phyloP scores from a whole-genome alignment of 352 stramenopile species.

The Pythium rishiriense region DNA sequence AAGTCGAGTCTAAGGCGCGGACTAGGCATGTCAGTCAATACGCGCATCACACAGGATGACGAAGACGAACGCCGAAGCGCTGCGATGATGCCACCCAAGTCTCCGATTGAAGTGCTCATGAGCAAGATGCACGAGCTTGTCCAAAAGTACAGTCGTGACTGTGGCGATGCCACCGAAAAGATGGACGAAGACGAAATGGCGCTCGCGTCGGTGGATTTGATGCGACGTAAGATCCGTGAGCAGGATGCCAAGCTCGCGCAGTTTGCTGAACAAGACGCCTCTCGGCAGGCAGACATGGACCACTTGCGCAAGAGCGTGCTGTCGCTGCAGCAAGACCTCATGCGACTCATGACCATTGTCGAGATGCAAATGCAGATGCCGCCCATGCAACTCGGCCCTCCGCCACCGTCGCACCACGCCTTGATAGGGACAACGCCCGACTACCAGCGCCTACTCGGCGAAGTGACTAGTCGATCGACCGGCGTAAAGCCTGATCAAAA shows the following conservation, averaged over 20 bases:
- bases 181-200: not conserved
- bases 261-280: constrained; percentile 36
- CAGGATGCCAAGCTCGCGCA: constrained; percentile 36
- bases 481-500: not conserved
- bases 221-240: constrained; percentile 30
- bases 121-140: constrained; percentile 61
- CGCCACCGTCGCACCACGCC: constrained; percentile 1
- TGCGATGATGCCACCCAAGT: constrained; percentile 25
- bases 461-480: not conserved
- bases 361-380: constrained; percentile 80
- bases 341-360: constrained; percentile 75
- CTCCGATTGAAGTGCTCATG: constrained; percentile 50
- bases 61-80: constrained; percentile 2
- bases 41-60: constrained; percentile 5
- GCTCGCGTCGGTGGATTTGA: constrained; percentile 6
- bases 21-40: constrained; percentile 24
- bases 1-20: not conserved
- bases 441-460: constrained; percentile 25
- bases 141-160: constrained; percentile 39
- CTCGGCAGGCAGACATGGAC: constrained; percentile 41
- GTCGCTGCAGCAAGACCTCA: constrained; percentile 69
- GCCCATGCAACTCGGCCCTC: constrained; percentile 23
- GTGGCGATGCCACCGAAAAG: not conserved
- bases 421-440: constrained; percentile 11
- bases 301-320: constrained; percentile 64